phyloP scores from a whole-genome alignment of 495 filamentous ascomycete genomes.

The Aspergillus kassunensis region DNA sequence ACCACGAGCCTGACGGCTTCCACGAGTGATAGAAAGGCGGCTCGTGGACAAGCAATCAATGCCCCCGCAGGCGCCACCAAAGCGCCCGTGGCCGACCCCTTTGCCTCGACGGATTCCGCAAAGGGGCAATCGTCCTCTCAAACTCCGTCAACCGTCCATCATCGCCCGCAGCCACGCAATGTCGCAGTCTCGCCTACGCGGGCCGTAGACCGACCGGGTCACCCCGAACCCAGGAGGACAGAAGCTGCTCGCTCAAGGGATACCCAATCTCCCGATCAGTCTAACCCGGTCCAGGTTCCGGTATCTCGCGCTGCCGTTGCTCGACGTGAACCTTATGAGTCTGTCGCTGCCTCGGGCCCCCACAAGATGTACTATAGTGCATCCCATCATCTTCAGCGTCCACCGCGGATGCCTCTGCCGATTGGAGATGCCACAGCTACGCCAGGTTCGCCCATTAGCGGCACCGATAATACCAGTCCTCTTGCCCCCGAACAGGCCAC shows the following conservation, averaged over 20 bases:
- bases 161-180: slow-evolving; percentile 39
- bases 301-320: slow-evolving; percentile 28
- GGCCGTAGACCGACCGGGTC: slow-evolving; percentile 22
- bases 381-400: slow-evolving; percentile 59
- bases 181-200: slow-evolving; percentile 23
- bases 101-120: slow-evolving; percentile 39
- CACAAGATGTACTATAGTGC: slow-evolving; percentile 48
- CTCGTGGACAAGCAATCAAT: slow-evolving; percentile 39
- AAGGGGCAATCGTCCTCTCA: slow-evolving; percentile 38
- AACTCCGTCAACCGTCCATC: slow-evolving; percentile 32
- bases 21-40: slow-evolving; percentile 33
- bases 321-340: slow-evolving; percentile 28
- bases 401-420: slow-evolving; percentile 83
- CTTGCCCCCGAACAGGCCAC: slow-evolving; percentile 49
- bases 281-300: slow-evolving; percentile 52
- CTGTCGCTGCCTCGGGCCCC: slow-evolving; percentile 41
- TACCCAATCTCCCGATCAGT: slow-evolving; percentile 28
- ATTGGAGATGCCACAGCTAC: slow-evolving; percentile 85
- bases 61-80: slow-evolving; percentile 34
- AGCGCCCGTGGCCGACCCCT: slow-evolving; percentile 39
- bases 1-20: slow-evolving; percentile 23
- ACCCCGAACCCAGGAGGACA: slow-evolving; percentile 11
- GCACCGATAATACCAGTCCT: slow-evolving; percentile 53
- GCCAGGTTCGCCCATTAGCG: slow-evolving; percentile 77
- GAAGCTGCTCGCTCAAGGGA: slow-evolving; percentile 24